Percentiles rank a stretch among this genome's conserved stretches.
These are phyloP conservation scores for Ceratopteris richardii DNA, from an alignment of 75 land plant genomes.

Conservation along the genomic window DNA sequence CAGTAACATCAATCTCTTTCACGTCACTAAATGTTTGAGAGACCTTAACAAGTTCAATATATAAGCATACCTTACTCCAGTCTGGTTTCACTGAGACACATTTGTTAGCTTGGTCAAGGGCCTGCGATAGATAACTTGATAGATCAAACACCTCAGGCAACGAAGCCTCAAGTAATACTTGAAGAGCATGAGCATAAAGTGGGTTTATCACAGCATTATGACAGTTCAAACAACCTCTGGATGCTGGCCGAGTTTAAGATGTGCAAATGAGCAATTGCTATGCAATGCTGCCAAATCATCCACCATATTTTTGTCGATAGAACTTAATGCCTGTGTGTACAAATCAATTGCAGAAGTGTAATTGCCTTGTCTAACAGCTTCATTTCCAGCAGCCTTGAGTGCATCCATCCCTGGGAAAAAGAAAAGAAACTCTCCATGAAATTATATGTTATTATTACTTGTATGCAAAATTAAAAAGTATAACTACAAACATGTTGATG, in stretches of 20 bases:
- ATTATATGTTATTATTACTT: too few relatives aligned
- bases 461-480: too few relatives aligned
- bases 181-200: not conserved
- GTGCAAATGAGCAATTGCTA: constrained; percentile 27
- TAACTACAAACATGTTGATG: too few relatives aligned
- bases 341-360: constrained; percentile 13
- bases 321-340: constrained; percentile 14
- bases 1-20: too few relatives aligned
- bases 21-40: too few relatives aligned
- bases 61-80: constrained; percentile 18
- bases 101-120: constrained; percentile 16
- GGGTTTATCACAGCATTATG: too few relatives aligned
- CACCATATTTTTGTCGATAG: constrained; percentile 4
- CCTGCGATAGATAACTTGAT: constrained; percentile 2
- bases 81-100: constrained; percentile 6
- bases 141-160: not conserved
- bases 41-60: too few relatives aligned
- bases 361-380: constrained; percentile 21
- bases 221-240: constrained; percentile 2
- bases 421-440: too few relatives aligned
- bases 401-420: constrained; percentile 25
- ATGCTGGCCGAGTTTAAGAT: constrained; percentile 20
- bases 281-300: constrained; percentile 20
- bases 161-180: not conserved
- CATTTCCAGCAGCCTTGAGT: constrained; percentile 22